phyloP scores from a whole-genome alignment of 768 basidiomycete genomes.

The Mrakia blollopis region DNA sequence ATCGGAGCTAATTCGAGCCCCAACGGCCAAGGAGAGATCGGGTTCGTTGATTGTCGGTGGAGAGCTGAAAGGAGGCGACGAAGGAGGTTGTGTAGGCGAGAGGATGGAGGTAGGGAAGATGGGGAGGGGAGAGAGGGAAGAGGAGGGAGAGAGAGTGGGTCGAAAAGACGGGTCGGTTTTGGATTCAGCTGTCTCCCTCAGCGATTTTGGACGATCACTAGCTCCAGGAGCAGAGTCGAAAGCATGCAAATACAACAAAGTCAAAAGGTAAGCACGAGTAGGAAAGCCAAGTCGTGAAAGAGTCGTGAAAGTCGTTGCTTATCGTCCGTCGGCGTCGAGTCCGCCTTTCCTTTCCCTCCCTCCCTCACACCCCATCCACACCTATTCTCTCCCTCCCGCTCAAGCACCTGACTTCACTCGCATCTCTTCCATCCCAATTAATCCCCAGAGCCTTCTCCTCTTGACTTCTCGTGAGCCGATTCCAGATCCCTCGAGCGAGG shows the following conservation, averaged over 20 bases:
- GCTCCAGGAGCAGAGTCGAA: too few relatives aligned
- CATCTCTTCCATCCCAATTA: slow-evolving; percentile 21
- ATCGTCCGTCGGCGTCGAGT: neutral
- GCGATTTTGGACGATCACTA: too few relatives aligned
- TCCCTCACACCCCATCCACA: neutral
- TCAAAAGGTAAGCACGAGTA: neutral
- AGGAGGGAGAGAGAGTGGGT: neutral
- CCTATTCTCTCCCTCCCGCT: slow-evolving; percentile 14
- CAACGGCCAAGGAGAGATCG: too few relatives aligned
- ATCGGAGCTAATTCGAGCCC: too few relatives aligned
- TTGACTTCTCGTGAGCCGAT: neutral
- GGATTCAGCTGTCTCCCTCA: too few relatives aligned
- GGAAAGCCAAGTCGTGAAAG: neutral
- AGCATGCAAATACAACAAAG: neutral
- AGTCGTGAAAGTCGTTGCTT: neutral
- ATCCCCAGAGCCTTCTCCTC: slow-evolving; percentile 15
- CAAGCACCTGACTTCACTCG: slow-evolving; percentile 10
- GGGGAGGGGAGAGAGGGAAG: neutral
- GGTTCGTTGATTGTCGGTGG: neutral
- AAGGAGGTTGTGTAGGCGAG: neutral
- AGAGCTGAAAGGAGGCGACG: neutral
- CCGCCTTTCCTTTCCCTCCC: too few relatives aligned
- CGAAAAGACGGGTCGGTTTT: neutral
- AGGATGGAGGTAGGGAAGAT: neutral
- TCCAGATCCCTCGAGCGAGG: slow-evolving; percentile 20